These are phyloP conservation scores for Penicillium sp. DNA, from an alignment of 2,329 filamentous ascomycete species.

Conservation along the genomic window DNA sequence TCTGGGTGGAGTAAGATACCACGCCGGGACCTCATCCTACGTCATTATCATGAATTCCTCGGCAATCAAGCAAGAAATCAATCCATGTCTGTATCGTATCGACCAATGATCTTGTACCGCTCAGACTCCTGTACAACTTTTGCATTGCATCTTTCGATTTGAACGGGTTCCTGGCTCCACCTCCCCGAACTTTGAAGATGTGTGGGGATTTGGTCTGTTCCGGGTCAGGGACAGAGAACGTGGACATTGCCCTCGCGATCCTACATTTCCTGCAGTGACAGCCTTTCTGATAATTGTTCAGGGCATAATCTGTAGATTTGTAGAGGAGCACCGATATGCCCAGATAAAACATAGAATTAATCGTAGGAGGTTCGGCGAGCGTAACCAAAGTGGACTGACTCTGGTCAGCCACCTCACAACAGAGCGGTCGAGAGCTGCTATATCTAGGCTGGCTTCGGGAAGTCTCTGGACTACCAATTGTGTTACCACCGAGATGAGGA, in stretches of 20 bases:
- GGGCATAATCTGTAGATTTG: too few relatives aligned
- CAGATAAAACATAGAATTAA: too few relatives aligned
- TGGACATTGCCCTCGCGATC: background rate
- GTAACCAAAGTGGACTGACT: too few relatives aligned
- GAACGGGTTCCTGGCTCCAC: background rate
- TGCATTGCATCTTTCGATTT: background rate
- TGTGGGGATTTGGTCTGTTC: background rate
- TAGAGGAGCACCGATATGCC: too few relatives aligned
- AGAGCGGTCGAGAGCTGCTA: too few relatives aligned
- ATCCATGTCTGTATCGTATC: background rate
- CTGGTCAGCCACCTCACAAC: too few relatives aligned
- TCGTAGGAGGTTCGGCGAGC: too few relatives aligned
- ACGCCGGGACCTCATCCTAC: background rate
- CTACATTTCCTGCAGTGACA: background rate
- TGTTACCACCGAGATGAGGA: too few relatives aligned
- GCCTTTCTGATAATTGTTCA: too few relatives aligned
- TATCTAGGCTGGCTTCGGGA: too few relatives aligned
- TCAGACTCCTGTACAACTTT: background rate
- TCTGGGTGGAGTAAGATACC: background rate
- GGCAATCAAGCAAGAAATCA: background rate
- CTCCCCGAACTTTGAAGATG: background rate
- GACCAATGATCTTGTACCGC: background rate
- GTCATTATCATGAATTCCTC: background rate
- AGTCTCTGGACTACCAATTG: too few relatives aligned
- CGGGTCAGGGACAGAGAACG: background rate